phyloP scores from a whole-genome alignment of 164 flowering plant species.

The Magnolia kwangsiensis region DNA sequence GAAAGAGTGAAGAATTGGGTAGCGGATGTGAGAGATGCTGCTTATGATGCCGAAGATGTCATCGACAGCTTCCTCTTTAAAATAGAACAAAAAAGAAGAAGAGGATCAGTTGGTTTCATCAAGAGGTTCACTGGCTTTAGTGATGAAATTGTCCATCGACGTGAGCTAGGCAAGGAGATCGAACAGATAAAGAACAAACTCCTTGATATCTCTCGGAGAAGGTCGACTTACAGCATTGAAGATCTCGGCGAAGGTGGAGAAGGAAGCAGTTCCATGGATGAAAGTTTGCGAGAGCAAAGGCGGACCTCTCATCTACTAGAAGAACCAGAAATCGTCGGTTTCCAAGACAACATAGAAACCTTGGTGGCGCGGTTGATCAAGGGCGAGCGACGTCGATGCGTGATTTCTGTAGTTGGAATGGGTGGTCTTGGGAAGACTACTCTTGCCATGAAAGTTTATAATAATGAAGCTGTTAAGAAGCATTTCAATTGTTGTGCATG shows the following conservation, averaged over 20 bases:
- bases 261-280: no score
- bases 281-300: background rate
- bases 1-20: background rate
- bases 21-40: background rate
- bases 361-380: background rate
- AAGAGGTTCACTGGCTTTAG: no score
- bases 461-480: background rate
- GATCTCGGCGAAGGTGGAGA: background rate
- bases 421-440: background rate
- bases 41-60: background rate
- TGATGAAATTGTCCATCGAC: background rate
- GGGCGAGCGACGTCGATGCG: background rate
- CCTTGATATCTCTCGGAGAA: background rate
- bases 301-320: background rate
- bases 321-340: background rate
- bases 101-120: no score
- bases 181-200: background rate
- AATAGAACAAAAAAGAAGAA: no score
- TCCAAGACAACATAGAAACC: background rate
- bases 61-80: background rate
- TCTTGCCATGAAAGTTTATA: background rate
- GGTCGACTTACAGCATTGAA: background rate
- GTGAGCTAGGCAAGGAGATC: background rate
- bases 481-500: background rate
- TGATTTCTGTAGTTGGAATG: background rate